Percentiles rank a stretch among this genome's conserved stretches.
Conservation (phyloP, 495 filamentous ascomycete genomes). For the Copromyces sp. region DNA sequence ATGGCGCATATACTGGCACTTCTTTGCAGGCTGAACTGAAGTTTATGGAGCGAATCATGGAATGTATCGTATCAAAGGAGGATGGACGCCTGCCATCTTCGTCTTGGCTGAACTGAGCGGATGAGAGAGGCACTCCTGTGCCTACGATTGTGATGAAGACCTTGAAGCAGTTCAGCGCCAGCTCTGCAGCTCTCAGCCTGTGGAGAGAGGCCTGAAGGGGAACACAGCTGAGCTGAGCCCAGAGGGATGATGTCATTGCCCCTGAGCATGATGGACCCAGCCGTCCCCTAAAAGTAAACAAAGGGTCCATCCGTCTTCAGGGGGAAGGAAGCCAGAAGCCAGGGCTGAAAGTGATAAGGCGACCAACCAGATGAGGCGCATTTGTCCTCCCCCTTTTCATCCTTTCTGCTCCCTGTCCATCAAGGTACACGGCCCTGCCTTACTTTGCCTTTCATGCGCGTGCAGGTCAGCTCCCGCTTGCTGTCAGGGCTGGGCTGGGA, state of each 20-base stretch:
- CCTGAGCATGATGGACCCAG: neutral
- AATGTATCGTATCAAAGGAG: neutral
- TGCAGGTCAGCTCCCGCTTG: neutral
- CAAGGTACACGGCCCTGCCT: neutral
- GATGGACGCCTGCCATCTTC: neutral
- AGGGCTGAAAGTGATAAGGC: neutral
- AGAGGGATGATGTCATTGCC: neutral
- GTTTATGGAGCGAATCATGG: neutral
- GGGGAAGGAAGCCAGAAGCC: neutral
- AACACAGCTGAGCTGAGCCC: neutral
- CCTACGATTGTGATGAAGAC: neutral
- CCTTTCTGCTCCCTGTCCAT: neutral
- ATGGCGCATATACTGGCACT: neutral
- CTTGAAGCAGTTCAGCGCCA: too few species aligned
- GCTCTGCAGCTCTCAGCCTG: too few species aligned
- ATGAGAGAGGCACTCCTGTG: too few species aligned
- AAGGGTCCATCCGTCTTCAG: neutral
- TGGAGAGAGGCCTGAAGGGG: neutral
- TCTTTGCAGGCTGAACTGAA: neutral
- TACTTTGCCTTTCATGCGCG: neutral
- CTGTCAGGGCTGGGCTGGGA: neutral
- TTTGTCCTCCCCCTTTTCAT: neutral
- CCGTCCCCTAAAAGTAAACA: neutral
- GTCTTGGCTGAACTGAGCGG: too few species aligned
- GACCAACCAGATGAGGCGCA: neutral